Base-by-base conservation (phyloP, 192 early-diverging fungal genomes). In the Coemansia sp. region DNA sequence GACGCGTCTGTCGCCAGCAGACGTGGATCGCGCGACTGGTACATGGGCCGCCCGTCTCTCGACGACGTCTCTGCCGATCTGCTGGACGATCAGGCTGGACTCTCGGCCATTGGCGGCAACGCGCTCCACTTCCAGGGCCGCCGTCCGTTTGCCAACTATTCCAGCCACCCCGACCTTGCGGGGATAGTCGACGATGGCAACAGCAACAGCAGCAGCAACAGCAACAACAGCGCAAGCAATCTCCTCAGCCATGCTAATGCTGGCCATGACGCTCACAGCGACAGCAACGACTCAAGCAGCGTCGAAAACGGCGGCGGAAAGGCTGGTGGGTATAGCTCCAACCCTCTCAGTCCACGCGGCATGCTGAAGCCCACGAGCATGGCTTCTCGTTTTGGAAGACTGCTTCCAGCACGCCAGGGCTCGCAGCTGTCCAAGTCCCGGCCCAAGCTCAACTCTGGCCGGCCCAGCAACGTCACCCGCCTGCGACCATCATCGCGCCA, bases 401-500 rank as follows among this genome's bases (percentile, higher is more conserved):
- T 69, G 69, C 60, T 76, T 60, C 77, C 76, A 12, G 35, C 65
- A 5, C 65, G 69, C 2, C 43, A 65, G 8, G 24, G 65, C 49
- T 41, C 69, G 6, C 60, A 67, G 34, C 52, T 70, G 16, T 34
- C 64, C 24, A 33, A 44, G 41, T 8, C 56, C 20, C 66, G 56
- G 18, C 53, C 56, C 33, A 67, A 67, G 43, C 16, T 55, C n/a
- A 60, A 44, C n/a, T 33, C 60, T 14, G 56, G 69, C 44, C n/a
- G 64, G 39, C 78, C 70, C 10, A 66, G 56, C 70, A 78, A 78
- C 24, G 67, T 67, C 21, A 68, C 59, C 6, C 69, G 74, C 7
- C 51, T 81, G 64, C 73, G 78, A 8, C 78, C 78, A 35, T 81
- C 78, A 10, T 81, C 78, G 39, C 78, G 78, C 49, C 73, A 81